phyloP scores from a whole-genome alignment of 305 asterid species.

The Fraxinus nigra region DNA sequence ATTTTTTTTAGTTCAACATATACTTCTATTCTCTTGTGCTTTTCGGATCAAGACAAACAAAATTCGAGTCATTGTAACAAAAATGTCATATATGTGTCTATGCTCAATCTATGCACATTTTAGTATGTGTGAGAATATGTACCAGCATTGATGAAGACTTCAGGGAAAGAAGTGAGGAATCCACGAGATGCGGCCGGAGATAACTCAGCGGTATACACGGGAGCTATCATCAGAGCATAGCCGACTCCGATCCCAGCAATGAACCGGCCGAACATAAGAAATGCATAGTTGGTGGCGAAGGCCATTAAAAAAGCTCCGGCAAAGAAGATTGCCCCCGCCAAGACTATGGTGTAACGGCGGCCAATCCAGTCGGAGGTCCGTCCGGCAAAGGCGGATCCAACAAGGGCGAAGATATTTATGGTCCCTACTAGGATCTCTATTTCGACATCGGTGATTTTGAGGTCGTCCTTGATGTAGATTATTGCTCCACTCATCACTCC shows the following conservation, averaged over 20 bases:
- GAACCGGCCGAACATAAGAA: conserved; percentile 52
- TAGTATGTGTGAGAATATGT: not conserved
- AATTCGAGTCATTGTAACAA: no score
- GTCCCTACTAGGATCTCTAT: conserved; percentile 40
- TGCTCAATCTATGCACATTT: not conserved
- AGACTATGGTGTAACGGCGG: conserved; percentile 46
- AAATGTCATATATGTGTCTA: no score
- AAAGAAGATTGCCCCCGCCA: conserved; percentile 40
- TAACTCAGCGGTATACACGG: conserved; percentile 57
- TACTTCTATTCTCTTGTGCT: no score
- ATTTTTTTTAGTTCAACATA: no score
- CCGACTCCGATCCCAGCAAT: conserved; percentile 60
- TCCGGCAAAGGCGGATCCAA: conserved; percentile 53
- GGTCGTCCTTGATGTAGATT: conserved; percentile 41
- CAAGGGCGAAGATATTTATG: conserved; percentile 38
- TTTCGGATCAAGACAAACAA: no score
- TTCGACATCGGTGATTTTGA: conserved; percentile 34
- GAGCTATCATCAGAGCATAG: conserved; percentile 53
- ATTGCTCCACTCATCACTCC: conserved; percentile 59
- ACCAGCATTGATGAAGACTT: conserved; percentile 60
- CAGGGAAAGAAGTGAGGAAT: conserved; percentile 54
- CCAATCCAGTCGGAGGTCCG: conserved; percentile 56
- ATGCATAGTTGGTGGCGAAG: conserved; percentile 31
- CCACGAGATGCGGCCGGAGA: conserved; percentile 58
- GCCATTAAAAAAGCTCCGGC: conserved; percentile 51